Percentiles rank a stretch among this genome's conserved stretches.
These are phyloP conservation scores for Boechera divaricarpa DNA, from an alignment of 345 rosid species.

Conservation along the genomic window DNA sequence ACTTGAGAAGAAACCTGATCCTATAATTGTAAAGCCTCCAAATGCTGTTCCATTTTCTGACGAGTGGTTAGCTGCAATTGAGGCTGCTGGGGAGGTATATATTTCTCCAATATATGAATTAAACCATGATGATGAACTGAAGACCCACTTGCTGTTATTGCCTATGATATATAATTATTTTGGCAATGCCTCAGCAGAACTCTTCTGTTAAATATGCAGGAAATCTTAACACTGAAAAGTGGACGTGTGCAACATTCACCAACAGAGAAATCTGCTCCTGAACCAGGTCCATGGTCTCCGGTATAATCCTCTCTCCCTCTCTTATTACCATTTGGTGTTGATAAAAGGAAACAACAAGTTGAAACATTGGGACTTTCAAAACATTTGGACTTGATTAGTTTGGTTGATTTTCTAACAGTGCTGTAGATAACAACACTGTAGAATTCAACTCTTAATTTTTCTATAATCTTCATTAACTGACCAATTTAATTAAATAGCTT, in stretches of 20 bases:
- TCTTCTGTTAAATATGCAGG: constrained; percentile 52
- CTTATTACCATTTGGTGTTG: constrained; percentile 20
- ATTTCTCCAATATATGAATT: not conserved
- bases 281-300: constrained; percentile 97
- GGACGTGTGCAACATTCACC: constrained; percentile 95
- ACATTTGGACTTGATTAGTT: not conserved
- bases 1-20: constrained; percentile 52
- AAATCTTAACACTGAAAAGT: constrained; percentile 73
- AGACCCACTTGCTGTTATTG: constrained; percentile 19
- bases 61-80: constrained; percentile 92
- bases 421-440: constrained; percentile 9
- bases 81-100: constrained; percentile 96
- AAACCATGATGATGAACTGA: constrained; percentile 15
- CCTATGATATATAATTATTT: not conserved
- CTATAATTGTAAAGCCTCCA: constrained; percentile 58
- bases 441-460: not conserved
- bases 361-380: not conserved
- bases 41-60: constrained; percentile 86
- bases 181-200: constrained; percentile 27
- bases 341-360: constrained; percentile 7
- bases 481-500: not conserved
- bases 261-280: constrained; percentile 67
- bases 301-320: constrained; percentile 49
- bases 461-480: not conserved
- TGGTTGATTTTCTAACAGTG: not conserved